Evolutionary conservation across 768 basidiomycete species (phyloP).

Genomic region (Coprinopsis strossmayeri): DNA sequence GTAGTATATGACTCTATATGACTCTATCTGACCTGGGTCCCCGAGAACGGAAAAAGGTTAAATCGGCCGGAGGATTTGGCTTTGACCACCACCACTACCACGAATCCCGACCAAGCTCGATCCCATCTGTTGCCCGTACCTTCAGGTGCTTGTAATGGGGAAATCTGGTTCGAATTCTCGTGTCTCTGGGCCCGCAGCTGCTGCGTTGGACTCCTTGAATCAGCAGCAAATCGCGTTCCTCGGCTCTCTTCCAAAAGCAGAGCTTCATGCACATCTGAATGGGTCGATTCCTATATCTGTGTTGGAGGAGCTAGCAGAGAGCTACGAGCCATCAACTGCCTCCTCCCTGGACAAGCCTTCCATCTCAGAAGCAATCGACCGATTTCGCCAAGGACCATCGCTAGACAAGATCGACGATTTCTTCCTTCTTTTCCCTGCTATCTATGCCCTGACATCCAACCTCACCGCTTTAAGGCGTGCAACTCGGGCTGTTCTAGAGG

Average conservation of each 20-base stretch:
- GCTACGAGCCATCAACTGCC: conserved; percentile 22
- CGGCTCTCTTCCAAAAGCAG: conserved; percentile 65
- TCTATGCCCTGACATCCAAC: conserved; percentile 70
- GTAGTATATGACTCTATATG: too few species aligned
- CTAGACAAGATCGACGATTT: conserved; percentile 63
- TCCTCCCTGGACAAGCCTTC: conserved; percentile 17
- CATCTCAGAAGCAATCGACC: conserved; percentile 25
- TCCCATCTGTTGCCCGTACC: too few species aligned
- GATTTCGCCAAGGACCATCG: conserved; percentile 35
- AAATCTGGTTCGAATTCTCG: too few species aligned
- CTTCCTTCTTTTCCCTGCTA: conserved; percentile 69
- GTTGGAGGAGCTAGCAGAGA: conserved; percentile 54
- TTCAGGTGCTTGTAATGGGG: too few species aligned
- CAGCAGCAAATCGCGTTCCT: conserved; percentile 52
- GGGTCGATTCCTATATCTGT: conserved; percentile 70
- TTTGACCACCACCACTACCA: too few species aligned
- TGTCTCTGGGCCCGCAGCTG: neutral
- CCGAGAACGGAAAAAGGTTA: too few species aligned
- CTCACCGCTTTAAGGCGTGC: conserved; percentile 46
- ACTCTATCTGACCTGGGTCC: too few species aligned
- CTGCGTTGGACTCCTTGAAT: conserved; percentile 49
- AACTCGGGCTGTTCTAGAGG: conserved; percentile 56
- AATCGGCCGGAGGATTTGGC: too few species aligned
- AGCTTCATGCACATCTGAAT: conserved; percentile 82
- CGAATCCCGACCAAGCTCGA: too few species aligned